These are phyloP conservation scores for Trichoderma virens DNA, from an alignment of 495 filamentous ascomycete genomes.

Conservation along the genomic window DNA sequence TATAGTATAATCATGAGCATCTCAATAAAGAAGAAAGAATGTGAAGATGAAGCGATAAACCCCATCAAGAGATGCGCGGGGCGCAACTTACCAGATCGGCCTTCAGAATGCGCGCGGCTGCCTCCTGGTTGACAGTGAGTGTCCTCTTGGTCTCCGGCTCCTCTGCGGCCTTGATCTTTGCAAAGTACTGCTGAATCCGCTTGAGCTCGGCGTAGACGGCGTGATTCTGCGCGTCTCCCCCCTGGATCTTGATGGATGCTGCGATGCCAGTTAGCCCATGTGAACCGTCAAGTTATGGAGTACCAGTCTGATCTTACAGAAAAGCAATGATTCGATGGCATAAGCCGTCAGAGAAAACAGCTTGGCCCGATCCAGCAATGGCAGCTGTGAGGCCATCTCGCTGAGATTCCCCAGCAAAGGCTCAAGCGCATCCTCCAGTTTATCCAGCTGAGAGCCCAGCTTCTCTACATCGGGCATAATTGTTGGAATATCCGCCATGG, in stretches of 20 bases:
- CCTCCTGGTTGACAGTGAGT: constrained; percentile 66
- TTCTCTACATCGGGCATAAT: constrained; percentile 52
- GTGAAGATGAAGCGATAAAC: not conserved
- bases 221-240: constrained; percentile 72
- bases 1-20: constrained; percentile 13
- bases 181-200: constrained; percentile 81
- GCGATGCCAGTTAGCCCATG: constrained; percentile 21
- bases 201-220: constrained; percentile 76
- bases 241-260: constrained; percentile 77
- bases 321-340: constrained; percentile 84
- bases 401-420: constrained; percentile 58
- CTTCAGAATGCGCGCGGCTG: constrained; percentile 72
- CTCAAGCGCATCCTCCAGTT: constrained; percentile 62
- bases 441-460: constrained; percentile 68
- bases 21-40: too few relatives aligned
- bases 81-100: constrained; percentile 56
- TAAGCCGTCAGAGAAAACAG: constrained; percentile 78
- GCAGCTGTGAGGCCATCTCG: constrained; percentile 66
- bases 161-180: constrained; percentile 71
- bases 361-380: constrained; percentile 89
- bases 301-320: constrained; percentile 52
- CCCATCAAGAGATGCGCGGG: not conserved
- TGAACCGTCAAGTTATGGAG: not conserved
- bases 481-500: constrained; percentile 34
- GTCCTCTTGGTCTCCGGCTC: constrained; percentile 45